A percentile compares a stretch with the other conserved stretches of the same genome.
These are phyloP conservation scores for Zasmidium citrigriseum DNA, from an alignment of 2,329 filamentous ascomycete species.

Conservation along the genomic window DNA sequence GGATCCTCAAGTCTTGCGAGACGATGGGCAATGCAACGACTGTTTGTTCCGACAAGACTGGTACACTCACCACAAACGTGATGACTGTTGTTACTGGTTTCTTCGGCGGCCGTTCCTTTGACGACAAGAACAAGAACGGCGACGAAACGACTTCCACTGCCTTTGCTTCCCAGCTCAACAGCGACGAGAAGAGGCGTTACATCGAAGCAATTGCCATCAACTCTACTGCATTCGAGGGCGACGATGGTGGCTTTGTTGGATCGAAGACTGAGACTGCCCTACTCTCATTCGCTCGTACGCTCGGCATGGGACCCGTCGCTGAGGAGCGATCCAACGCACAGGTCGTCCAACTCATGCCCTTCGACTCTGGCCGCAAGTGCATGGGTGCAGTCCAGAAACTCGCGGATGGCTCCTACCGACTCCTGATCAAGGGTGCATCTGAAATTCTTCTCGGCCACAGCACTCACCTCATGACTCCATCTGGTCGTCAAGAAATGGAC, in stretches of 20 bases:
- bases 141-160: conserved; percentile 55
- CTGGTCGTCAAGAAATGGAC: conserved; percentile 54
- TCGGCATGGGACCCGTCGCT: conserved; percentile 63
- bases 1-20: conserved; percentile 66
- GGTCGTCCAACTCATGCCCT: conserved; percentile 58
- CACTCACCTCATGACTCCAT: conserved; percentile 57
- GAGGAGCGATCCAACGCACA: conserved; percentile 64
- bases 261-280: conserved; percentile 79
- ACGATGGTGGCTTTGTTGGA: conserved; percentile 69
- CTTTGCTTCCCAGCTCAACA: conserved; percentile 54
- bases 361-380: conserved; percentile 68
- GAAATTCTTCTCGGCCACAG: conserved; percentile 52
- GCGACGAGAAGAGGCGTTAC: conserved; percentile 57
- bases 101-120: conserved; percentile 53
- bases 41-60: conserved; percentile 79
- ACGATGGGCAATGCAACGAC: conserved; percentile 73
- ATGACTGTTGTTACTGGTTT: conserved; percentile 76
- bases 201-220: conserved; percentile 67
- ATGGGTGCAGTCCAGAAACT: conserved; percentile 66
- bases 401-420: conserved; percentile 53
- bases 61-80: conserved; percentile 71
- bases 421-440: conserved; percentile 55
- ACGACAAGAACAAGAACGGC: conserved; percentile 39
- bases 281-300: conserved; percentile 65
- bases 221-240: conserved; percentile 69